phyloP scores from a whole-genome alignment of 78 protist species.

The Speleostelium caveatum region DNA sequence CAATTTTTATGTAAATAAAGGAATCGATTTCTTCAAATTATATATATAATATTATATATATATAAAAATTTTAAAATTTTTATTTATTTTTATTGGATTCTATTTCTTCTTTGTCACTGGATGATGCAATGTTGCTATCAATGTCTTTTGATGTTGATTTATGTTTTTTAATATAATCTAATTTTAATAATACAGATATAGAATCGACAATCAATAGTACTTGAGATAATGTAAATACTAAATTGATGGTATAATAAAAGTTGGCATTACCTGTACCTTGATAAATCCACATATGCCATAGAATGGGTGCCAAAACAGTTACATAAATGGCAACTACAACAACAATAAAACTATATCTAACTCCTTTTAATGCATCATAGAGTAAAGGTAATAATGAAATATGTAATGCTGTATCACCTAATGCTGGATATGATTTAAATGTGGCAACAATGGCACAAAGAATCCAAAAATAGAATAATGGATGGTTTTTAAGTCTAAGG shows the following conservation, averaged over 20 bases:
- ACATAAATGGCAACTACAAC: conserved; percentile 66
- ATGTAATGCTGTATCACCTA: conserved; percentile 76
- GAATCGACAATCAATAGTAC: conserved; percentile 71
- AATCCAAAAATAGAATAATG: conserved; percentile 74
- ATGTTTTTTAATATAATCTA: conserved; percentile 48
- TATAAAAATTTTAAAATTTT: no score
- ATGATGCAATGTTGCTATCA: neutral
- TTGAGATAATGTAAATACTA: conserved; percentile 80
- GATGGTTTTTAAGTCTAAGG: conserved; percentile 65
- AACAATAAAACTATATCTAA: conserved; percentile 48
- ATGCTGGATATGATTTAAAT: conserved; percentile 81
- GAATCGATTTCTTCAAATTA: no score
- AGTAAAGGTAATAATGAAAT: conserved; percentile 68
- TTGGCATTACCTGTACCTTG: conserved; percentile 85
- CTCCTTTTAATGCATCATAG: conserved; percentile 68
- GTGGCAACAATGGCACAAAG: conserved; percentile 75
- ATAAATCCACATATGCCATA: conserved; percentile 85
- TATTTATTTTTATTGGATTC: neutral
- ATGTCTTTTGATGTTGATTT: neutral
- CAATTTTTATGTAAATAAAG: no score
- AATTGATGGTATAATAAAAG: conserved; percentile 79
- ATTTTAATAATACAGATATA: conserved; percentile 32
- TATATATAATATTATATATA: no score
- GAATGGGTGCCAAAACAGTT: conserved; percentile 64
- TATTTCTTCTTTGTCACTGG: neutral